phyloP scores from a whole-genome alignment of 1,284 basidiomycete genomes.

The Moesziomyces sp. region DNA sequence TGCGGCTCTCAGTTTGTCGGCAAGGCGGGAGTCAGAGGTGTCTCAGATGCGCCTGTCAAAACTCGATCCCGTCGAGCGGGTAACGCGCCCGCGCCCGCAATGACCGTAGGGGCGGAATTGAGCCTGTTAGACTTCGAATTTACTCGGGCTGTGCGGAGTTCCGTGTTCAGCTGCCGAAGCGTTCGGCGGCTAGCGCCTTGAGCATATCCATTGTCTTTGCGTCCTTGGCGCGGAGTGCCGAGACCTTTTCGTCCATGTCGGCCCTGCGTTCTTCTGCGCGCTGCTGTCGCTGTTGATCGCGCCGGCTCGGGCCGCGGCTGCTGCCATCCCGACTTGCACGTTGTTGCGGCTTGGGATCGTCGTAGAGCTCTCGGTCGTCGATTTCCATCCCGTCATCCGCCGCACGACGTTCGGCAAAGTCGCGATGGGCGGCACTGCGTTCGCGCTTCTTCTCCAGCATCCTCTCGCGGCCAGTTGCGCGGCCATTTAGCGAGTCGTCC shows the following conservation, averaged over 20 bases:
- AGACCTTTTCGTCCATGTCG: conserved; percentile 31
- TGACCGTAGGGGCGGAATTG: too few relatives aligned
- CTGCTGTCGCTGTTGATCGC: conserved; percentile 14
- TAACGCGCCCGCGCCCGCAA: too few relatives aligned
- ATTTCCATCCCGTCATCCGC: conserved; percentile 52
- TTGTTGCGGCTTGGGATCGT: conserved; percentile 6
- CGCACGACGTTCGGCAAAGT: conserved; percentile 40
- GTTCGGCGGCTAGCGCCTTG: conserved; percentile 32
- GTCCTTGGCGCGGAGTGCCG: conserved; percentile 40
- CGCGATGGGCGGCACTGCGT: conserved; percentile 27
- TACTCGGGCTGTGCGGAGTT: too few relatives aligned
- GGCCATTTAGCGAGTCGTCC: conserved; percentile 24
- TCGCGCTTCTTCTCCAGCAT: conserved; percentile 38
- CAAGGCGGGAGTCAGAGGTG: too few relatives aligned
- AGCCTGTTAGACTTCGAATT: too few relatives aligned
- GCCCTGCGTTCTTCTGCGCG: conserved; percentile 16
- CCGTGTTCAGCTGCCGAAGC: conserved; percentile 19
- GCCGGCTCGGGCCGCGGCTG: not conserved
- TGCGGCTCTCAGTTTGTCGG: too few relatives aligned
- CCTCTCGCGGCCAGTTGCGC: conserved; percentile 51
- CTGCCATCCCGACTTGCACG: conserved; percentile 3
- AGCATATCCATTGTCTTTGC: conserved; percentile 55
- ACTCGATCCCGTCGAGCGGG: too few relatives aligned
- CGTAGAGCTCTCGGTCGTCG: conserved; percentile 39
- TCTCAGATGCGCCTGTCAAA: too few relatives aligned